phyloP scores from a whole-genome alignment of 2,329 filamentous ascomycete species.

The Ampelomyces quisqualis region DNA sequence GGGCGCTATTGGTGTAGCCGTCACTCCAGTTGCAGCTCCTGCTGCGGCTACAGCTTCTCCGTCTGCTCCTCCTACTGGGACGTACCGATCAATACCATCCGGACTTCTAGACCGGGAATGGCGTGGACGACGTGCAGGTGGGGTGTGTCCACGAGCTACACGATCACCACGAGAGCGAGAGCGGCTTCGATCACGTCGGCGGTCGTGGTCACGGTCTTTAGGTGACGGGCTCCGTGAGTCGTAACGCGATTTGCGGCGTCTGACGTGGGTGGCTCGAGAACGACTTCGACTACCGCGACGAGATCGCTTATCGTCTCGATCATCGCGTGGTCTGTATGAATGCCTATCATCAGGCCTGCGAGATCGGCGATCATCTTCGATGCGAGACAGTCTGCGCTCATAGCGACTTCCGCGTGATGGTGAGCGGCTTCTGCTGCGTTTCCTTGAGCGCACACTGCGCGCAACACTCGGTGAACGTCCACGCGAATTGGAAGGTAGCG shows the following conservation, averaged over 20 bases:
- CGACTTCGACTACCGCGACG: conserved; percentile 35
- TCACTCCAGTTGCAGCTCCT: not conserved
- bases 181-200: conserved; percentile 28
- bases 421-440: conserved; percentile 33
- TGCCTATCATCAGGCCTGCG: conserved; percentile 30
- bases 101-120: conserved; percentile 35
- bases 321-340: conserved; percentile 29
- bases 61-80: conserved; percentile 29
- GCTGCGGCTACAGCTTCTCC: not conserved
- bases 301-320: conserved; percentile 30
- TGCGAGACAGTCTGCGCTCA: conserved; percentile 28
- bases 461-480: conserved; percentile 35
- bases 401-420: conserved; percentile 36
- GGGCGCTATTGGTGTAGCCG: no score
- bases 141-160: conserved; percentile 21
- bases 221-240: conserved; percentile 31
- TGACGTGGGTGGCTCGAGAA: conserved; percentile 32
- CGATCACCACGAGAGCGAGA: conserved; percentile 24
- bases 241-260: conserved; percentile 32
- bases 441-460: conserved; percentile 25
- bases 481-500: conserved; percentile 24
- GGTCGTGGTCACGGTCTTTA: conserved; percentile 18
- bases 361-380: conserved; percentile 26
- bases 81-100: conserved; percentile 43
- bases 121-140: conserved; percentile 19